These are phyloP conservation scores for Macrophomina phaseolina DNA, from an alignment of 2,329 filamentous ascomycete genomes.

Conservation along the genomic window DNA sequence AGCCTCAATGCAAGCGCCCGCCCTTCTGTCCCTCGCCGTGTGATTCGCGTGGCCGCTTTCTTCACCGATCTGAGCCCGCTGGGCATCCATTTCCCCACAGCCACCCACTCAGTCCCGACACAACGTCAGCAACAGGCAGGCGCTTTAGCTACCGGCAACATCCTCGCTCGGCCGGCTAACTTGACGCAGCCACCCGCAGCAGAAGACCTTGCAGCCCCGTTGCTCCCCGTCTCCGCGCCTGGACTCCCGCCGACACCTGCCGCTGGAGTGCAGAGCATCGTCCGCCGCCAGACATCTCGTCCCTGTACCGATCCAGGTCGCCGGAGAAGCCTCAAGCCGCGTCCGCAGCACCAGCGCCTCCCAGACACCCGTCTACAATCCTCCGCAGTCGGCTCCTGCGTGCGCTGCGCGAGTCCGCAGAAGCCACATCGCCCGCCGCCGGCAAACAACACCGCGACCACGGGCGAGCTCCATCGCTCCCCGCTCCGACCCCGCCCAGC, in stretches of 20 bases:
- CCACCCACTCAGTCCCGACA: conserved; percentile 3
- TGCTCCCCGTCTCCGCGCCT: not conserved
- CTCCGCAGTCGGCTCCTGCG: conserved; percentile 7
- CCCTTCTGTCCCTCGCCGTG: not conserved
- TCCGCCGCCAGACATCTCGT: not conserved
- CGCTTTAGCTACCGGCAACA: not conserved
- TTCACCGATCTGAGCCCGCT: conserved; percentile 14
- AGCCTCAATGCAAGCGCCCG: conserved; percentile 25
- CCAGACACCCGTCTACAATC: not conserved
- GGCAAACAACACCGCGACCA: conserved; percentile 11
- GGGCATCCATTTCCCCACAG: conserved; percentile 10
- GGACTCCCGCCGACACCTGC: not conserved
- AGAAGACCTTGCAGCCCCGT: conserved; percentile 5
- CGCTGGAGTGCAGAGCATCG: not conserved
- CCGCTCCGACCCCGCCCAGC: conserved; percentile 16
- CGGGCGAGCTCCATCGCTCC: conserved; percentile 19
- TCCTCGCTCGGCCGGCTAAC: conserved; percentile 2
- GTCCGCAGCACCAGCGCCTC: not conserved
- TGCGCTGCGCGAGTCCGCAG: conserved; percentile 1
- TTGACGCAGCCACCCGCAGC: conserved; percentile 15
- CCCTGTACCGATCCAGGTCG: not conserved
- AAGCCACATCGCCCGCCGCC: conserved; percentile 4
- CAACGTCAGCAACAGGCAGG: conserved; percentile 15
- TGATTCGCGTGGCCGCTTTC: conserved; percentile 12
- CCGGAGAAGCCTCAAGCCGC: not conserved